phyloP scores from a whole-genome alignment of 306 rosid species.

The Cicer cuneatum region DNA sequence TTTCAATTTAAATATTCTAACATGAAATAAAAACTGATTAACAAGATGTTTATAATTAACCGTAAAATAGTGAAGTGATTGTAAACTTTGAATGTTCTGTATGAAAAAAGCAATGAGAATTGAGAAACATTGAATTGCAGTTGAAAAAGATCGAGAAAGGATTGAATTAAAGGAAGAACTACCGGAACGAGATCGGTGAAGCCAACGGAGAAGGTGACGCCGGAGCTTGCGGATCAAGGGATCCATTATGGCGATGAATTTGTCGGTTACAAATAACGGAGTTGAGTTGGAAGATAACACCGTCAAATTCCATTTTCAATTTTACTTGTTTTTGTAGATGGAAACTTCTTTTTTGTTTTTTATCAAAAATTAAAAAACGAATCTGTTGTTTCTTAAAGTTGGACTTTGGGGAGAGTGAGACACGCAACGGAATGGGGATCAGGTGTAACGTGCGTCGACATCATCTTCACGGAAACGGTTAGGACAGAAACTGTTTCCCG shows the following conservation, averaged over 20 bases:
- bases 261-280: conserved; percentile 43
- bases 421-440: conserved; percentile 37
- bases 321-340: neutral
- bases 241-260: conserved; percentile 51
- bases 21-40: neutral
- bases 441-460: conserved; percentile 44
- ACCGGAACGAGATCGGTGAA: conserved; percentile 91
- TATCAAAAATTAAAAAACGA: conserved; percentile 31
- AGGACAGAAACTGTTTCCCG: neutral
- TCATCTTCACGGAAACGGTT: conserved; percentile 25
- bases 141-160: neutral
- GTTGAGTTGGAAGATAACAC: conserved; percentile 39
- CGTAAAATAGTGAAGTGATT: neutral
- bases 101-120: neutral
- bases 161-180: neutral
- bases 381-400: conserved; percentile 42
- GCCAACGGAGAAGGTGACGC: conserved; percentile 72
- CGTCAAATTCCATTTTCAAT: conserved; percentile 53
- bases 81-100: neutral
- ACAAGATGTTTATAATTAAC: neutral
- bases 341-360: conserved; percentile 31
- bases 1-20: neutral
- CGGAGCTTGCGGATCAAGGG: conserved; percentile 70
- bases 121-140: neutral
- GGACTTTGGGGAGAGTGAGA: conserved; percentile 18